These are phyloP conservation scores for Trichoderma aggressivum DNA, from an alignment of 2,329 filamentous ascomycete species.

Conservation along the genomic window DNA sequence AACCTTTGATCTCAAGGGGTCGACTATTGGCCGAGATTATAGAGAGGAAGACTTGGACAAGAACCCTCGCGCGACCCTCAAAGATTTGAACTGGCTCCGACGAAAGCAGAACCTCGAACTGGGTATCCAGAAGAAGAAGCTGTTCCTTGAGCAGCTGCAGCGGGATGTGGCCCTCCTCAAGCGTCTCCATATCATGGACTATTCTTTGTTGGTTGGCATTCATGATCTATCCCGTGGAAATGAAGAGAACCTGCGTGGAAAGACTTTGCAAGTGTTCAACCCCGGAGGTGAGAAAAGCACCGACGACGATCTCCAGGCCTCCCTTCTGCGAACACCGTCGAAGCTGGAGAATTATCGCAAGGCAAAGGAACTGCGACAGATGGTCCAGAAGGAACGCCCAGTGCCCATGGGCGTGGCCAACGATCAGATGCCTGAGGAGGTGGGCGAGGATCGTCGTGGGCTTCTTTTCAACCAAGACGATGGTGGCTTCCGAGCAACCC, in stretches of 20 bases:
- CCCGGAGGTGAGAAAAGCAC: constrained; percentile 65
- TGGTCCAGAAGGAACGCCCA: constrained; percentile 88
- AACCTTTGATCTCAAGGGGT: constrained; percentile 96
- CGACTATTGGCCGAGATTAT: constrained; percentile 89
- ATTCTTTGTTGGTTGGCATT: constrained; percentile 90
- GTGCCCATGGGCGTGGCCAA: constrained; percentile 84
- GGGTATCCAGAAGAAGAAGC: constrained; percentile 79
- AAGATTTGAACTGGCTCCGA: constrained; percentile 94
- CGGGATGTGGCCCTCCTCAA: constrained; percentile 84
- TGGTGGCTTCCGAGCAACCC: constrained; percentile 87
- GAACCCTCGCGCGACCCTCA: constrained; percentile 89
- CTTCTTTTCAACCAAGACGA: constrained; percentile 93
- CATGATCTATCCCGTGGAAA: constrained; percentile 89
- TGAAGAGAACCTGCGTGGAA: constrained; percentile 85
- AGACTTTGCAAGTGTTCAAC: constrained; percentile 91
- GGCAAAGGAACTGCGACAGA: constrained; percentile 83
- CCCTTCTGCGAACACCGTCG: constrained; percentile 84
- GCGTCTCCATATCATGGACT: constrained; percentile 95
- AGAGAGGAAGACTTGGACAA: constrained; percentile 80
- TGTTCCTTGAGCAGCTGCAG: constrained; percentile 86
- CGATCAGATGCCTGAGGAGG: constrained; percentile 85
- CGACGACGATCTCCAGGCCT: constrained; percentile 58
- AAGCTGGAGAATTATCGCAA: constrained; percentile 90
- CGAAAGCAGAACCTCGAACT: constrained; percentile 82
- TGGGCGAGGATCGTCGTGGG: constrained; percentile 67